Evolutionary conservation across 305 asterid genomes (phyloP).

Genomic region (Coffea humblotiana): DNA sequence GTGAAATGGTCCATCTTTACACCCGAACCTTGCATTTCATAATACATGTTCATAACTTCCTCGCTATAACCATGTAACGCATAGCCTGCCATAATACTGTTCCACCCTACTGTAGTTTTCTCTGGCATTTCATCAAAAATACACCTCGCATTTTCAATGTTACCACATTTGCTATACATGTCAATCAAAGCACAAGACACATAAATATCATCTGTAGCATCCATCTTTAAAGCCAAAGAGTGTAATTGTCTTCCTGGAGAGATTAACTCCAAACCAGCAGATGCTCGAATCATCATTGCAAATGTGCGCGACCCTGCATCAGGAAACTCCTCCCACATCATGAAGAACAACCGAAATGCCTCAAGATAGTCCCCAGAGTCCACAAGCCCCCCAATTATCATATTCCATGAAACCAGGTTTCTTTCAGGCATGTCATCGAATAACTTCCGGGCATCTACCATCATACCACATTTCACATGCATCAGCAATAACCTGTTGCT

Average conservation of each 20-base stretch:
- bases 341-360: slow-evolving; percentile 63
- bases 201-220: slow-evolving; percentile 42
- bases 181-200: slow-evolving; percentile 77
- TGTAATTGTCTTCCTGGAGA: slow-evolving; percentile 74
- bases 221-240: slow-evolving; percentile 60
- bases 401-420: slow-evolving; percentile 67
- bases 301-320: slow-evolving; percentile 52
- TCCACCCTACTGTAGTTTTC: slow-evolving; percentile 84
- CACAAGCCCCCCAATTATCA: slow-evolving; percentile 67
- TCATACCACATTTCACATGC: slow-evolving; percentile 81
- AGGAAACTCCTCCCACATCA: slow-evolving; percentile 50
- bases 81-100: slow-evolving; percentile 66
- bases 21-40: slow-evolving; percentile 67
- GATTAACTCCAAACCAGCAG: slow-evolving; percentile 61
- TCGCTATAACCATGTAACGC: slow-evolving; percentile 80
- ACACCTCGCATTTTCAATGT: slow-evolving; percentile 55
- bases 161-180: slow-evolving; percentile 88
- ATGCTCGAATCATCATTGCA: slow-evolving; percentile 58
- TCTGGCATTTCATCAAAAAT: slow-evolving; percentile 60
- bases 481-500: slow-evolving; percentile 61
- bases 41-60: slow-evolving; percentile 65
- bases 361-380: slow-evolving; percentile 54
- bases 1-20: slow-evolving; percentile 76
- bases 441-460: slow-evolving; percentile 66
- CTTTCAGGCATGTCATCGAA: slow-evolving; percentile 69